Evolutionary conservation across 2,329 filamentous ascomycete species (phyloP), one percentile per base, ranked within the genome.

Genomic region (Dryadomyces sulphureus): DNA sequence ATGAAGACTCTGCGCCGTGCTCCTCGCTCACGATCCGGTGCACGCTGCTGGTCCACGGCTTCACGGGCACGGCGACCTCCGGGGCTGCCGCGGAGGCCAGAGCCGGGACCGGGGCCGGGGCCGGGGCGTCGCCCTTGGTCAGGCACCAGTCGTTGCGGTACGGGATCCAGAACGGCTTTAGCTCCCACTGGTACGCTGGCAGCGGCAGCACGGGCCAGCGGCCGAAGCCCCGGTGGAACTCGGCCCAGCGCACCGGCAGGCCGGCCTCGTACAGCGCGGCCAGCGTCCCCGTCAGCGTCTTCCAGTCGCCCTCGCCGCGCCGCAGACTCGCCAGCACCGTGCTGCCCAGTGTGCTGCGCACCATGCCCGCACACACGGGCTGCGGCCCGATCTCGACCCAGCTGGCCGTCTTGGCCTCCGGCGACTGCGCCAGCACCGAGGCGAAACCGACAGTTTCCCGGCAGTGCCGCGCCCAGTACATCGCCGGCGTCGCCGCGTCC

Each of bases 111-210:
- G 27, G 4, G 16, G 27, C 27, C 4, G 27, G 27, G 3, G 4
- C 27, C 7, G 27, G 27, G 11, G 27, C 27, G 6, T 79, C 68
- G 47, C 69, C 79, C 63, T 84, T 84, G 50, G 70, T 77, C 41
- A 84, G 62, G 27, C 69, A 73, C 77, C 78, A 85, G 32, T 63
- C 61, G 24, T 61, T 61, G 1, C 58, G 67, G 59, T 84, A 84
- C 57, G 77, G 75, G 16, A 84, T 69, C 79, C 79, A 84, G 61
- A 85, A 84, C 53, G 75, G 77, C 67, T 85, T 84, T 51, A 74
- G 65, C 57, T 86, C 78, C 57, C 79, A 87, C 0, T 69, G 69
- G 57, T 86, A 87, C 0, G 72, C 69, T 2, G 81, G 81, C 4
- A 87, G 63, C n/a, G 73, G 65, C n/a, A 83, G 62, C 16, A 79